Conservation (phyloP, 306 rosid species). For the Acacia melanoxylon region DNA sequence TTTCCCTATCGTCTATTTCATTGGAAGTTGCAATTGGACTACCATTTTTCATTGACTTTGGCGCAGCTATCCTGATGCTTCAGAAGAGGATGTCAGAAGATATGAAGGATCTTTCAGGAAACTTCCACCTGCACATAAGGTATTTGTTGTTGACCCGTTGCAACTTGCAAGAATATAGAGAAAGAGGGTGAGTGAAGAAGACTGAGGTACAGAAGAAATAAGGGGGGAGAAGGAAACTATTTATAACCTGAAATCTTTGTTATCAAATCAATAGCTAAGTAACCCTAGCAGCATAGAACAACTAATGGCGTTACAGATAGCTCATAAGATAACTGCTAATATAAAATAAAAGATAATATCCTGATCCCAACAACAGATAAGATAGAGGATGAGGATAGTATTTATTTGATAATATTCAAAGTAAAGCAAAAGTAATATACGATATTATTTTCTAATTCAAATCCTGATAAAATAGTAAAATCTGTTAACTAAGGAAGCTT, state of each 20-base stretch:
- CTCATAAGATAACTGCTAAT: not conserved
- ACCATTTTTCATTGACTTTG: conserved; percentile 20
- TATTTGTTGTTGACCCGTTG: conserved; percentile 8
- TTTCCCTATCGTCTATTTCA: not conserved
- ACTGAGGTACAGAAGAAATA: not conserved
- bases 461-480: not conserved
- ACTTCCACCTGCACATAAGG: conserved; percentile 91
- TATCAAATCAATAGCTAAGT: not conserved
- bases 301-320: not conserved
- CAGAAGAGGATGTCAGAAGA: conserved; percentile 86
- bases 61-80: conserved; percentile 87
- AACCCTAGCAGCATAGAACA: not conserved
- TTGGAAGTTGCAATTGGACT: conserved; percentile 12
- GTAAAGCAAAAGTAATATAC: not conserved
- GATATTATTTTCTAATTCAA: not conserved
- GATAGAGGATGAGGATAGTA: not conserved
- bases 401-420: not conserved
- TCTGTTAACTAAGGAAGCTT: not conserved
- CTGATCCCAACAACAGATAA: not conserved
- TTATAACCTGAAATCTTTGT: not conserved
- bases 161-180: not conserved
- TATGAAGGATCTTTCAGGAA: conserved; percentile 74
- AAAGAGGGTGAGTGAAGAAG: not conserved
- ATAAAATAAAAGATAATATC: not conserved
- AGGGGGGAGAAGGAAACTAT: not conserved